These are phyloP conservation scores for Starmerella asiatica DNA, from an alignment of 805 yeast genomes.

Conservation along the genomic window DNA sequence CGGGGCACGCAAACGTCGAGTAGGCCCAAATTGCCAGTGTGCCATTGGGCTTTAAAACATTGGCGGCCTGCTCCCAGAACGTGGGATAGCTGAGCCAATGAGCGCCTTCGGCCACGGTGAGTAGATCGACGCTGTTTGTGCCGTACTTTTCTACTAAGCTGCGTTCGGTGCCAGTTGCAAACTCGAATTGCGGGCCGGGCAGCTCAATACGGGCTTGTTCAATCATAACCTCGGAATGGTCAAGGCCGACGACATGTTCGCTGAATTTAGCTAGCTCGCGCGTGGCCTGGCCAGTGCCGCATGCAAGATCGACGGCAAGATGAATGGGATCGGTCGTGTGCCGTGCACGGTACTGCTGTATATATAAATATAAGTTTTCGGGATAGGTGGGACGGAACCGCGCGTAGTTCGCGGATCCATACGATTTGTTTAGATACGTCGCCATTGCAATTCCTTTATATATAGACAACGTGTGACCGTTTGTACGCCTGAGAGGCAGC, in stretches of 20 bases:
- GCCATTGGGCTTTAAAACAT: constrained; percentile 46
- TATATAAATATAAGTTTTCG: constrained; percentile 31
- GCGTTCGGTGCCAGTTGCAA: constrained; percentile 17
- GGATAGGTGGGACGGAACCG: constrained; percentile 60
- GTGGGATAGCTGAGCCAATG: constrained; percentile 63
- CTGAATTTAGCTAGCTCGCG: constrained; percentile 37
- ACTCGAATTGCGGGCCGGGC: constrained; percentile 20
- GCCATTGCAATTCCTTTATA: too few species aligned
- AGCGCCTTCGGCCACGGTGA: constrained; percentile 72
- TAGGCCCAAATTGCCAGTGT: constrained; percentile 71
- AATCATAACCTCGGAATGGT: constrained; percentile 47
- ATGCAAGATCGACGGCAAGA: constrained; percentile 56
- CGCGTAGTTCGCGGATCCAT: constrained; percentile 41
- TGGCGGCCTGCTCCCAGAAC: constrained; percentile 39
- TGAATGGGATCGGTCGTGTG: constrained; percentile 2
- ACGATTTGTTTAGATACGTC: constrained; percentile 42
- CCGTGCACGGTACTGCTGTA: constrained; percentile 27
- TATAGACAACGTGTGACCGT: too few species aligned
- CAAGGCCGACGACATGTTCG: constrained; percentile 46
- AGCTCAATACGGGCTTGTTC: constrained; percentile 28
- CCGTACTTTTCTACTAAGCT: constrained; percentile 18
- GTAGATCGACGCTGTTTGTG: constrained; percentile 39
- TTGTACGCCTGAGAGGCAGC: too few species aligned
- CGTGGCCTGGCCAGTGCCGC: constrained; percentile 70
- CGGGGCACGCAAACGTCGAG: constrained; percentile 50